phyloP scores from a whole-genome alignment of 176 grass and related monocot species.

The Oryza meridionalis region DNA sequence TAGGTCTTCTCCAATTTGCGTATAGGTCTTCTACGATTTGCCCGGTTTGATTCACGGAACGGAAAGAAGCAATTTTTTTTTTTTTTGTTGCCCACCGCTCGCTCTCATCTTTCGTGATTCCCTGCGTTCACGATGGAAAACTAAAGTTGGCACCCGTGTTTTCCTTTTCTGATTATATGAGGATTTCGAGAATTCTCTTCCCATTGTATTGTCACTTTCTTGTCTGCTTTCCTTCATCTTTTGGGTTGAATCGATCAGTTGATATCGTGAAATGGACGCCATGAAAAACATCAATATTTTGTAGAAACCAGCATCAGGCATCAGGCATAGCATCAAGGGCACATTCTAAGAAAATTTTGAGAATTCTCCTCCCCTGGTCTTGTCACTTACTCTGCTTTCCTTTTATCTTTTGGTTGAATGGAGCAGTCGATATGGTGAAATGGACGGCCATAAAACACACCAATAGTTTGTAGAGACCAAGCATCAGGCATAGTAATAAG shows the following conservation, averaged over 20 bases:
- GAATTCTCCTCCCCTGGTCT: no score
- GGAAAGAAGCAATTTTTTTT: neutral
- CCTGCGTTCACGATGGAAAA: conserved; percentile 27
- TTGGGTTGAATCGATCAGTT: no score
- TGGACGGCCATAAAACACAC: neutral
- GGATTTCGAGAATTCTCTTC: neutral
- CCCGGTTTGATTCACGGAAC: neutral
- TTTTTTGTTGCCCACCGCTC: neutral
- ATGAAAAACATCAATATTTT: no score
- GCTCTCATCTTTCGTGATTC: conserved; percentile 30
- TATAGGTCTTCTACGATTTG: neutral
- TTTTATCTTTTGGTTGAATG: neutral
- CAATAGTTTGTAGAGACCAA: neutral
- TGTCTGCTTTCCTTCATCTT: neutral
- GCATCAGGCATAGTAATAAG: neutral
- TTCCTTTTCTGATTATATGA: conserved; percentile 16
- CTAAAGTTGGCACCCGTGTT: conserved; percentile 12
- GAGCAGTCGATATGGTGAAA: neutral
- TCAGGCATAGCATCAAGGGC: no score
- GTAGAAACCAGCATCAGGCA: no score
- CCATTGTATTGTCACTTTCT: neutral
- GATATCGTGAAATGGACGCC: no score
- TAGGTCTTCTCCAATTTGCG: neutral
- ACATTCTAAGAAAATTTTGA: no score
- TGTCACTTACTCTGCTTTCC: no score